A percentile compares a stretch with the other conserved stretches of the same genome.
Evolutionary conservation across 1,284 basidiomycete genomes (phyloP).

Genomic region (Cutaneotrichosporon daszewskae): DNA sequence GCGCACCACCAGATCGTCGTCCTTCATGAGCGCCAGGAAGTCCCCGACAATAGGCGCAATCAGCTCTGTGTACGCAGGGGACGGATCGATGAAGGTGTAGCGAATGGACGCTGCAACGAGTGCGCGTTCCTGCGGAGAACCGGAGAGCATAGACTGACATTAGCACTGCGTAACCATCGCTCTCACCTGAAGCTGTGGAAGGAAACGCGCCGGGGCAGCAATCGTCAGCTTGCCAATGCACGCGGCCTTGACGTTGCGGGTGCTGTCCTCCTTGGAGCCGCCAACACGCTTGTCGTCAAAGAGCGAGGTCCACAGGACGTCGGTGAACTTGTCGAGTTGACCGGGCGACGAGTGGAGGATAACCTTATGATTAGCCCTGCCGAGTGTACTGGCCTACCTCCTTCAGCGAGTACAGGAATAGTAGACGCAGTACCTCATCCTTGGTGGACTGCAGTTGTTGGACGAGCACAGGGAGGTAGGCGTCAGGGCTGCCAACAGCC

Average conservation of each 20-base stretch:
- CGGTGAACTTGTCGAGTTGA: constrained; percentile 77
- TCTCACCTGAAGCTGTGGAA: constrained; percentile 85
- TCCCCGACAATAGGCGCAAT: constrained; percentile 79
- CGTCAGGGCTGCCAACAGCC: constrained; percentile 78
- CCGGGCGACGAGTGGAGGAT: constrained; percentile 81
- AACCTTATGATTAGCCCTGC: too few relatives aligned
- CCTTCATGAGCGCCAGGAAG: constrained; percentile 81
- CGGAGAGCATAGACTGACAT: constrained; percentile 26
- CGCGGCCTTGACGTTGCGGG: constrained; percentile 87
- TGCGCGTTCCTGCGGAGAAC: constrained; percentile 62
- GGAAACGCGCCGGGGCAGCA: constrained; percentile 77
- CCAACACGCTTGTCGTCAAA: constrained; percentile 54
- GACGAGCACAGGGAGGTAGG: constrained; percentile 79
- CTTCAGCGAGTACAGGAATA: constrained; percentile 87
- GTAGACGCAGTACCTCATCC: constrained; percentile 66
- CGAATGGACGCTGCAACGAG: constrained; percentile 90
- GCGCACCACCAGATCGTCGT: constrained; percentile 78
- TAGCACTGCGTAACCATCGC: constrained; percentile 24
- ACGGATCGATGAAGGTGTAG: constrained; percentile 82
- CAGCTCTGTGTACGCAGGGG: constrained; percentile 77
- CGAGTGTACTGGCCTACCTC: too few relatives aligned
- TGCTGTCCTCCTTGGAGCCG: constrained; percentile 46
- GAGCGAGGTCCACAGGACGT: constrained; percentile 81
- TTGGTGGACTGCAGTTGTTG: constrained; percentile 63
- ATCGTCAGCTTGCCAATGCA: constrained; percentile 93